Conservation (phyloP, 257 asterid species). For the Handroanthus guayacan region DNA sequence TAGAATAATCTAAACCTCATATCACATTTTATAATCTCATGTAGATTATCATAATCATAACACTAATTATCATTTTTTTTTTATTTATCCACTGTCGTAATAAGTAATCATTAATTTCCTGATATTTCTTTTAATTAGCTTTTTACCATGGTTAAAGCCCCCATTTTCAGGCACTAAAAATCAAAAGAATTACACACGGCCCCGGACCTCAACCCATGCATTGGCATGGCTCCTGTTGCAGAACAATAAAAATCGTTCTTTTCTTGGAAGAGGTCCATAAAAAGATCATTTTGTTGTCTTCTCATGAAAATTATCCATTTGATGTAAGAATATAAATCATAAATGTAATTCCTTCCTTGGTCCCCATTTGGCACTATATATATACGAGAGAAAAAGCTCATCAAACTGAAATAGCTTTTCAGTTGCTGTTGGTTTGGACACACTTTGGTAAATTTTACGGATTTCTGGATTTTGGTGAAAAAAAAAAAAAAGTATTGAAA, state of each 20-base stretch:
- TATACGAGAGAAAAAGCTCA: not conserved
- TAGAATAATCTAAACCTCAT: too few relatives aligned
- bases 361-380: constrained; percentile 14
- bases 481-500: too few relatives aligned
- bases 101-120: not conserved
- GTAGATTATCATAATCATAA: too few relatives aligned
- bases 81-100: too few relatives aligned
- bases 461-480: not conserved
- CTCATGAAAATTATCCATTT: not conserved
- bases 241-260: constrained; percentile 14
- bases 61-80: too few relatives aligned
- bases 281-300: constrained; percentile 4
- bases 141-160: not conserved
- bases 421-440: not conserved
- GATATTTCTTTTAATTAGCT: not conserved
- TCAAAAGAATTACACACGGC: not conserved
- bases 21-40: too few relatives aligned
- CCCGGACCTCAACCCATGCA: constrained; percentile 2
- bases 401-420: not conserved
- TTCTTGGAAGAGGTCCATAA: not conserved
- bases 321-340: not conserved
- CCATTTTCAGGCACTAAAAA: not conserved
- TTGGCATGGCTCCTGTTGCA: constrained; percentile 16
- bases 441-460: not conserved
- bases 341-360: not conserved